Evolutionary conservation across 2,329 filamentous ascomycete species (phyloP), one percentile per base, ranked within the genome.

Genomic region (Pseudofabraea citricarpa): DNA sequence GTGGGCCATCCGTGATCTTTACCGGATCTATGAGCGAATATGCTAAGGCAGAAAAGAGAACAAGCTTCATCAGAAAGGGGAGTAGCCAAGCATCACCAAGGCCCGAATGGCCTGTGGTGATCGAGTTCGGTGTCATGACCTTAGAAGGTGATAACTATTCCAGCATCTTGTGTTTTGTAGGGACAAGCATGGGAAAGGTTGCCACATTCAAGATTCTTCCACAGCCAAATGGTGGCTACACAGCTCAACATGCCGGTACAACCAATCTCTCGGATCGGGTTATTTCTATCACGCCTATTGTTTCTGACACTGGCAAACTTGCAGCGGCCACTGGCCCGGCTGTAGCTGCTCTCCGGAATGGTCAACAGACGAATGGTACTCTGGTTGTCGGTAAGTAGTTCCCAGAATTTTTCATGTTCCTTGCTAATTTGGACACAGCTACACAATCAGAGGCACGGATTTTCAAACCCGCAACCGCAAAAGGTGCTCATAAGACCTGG

Each of bases 121-220:
- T 97, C 21, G 88, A 96, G 59, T 98, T 97, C 67, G 89, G 88
- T 41, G 88, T 95, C 36, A 84, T 98, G 81, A 94, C 87, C 3
- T 69, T 96, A 4, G 93, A 97, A 33, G 87, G 85, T n/a, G 91
- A 97, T 59, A 82, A 88, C 51, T 98, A 95, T 62, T 97, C 93
- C 1, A 96, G 90, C 57, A 95, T 98, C 44, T 81, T 85, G 46
- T 86, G 93, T 53, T 94, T 97, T 54, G 87, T 94, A 2, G 93
- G 93, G 16, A 97, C 93, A 0, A 90, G 84, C 52, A 65, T 81
- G 22, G 93, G 93, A 31, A 88, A 87, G 56, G 70, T 97, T 15
- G 81, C 83, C 6, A 97, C 91, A 0, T 91, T 97, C 68, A 96
- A 95, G 67, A 73, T 98, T 18, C 69, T 97, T 2, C 93, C 93